Evolutionary conservation across 108 stramenopile genomes (phyloP), one percentile per base, ranked within the genome.

Genomic region (Nannochloropsis oceanica): DNA sequence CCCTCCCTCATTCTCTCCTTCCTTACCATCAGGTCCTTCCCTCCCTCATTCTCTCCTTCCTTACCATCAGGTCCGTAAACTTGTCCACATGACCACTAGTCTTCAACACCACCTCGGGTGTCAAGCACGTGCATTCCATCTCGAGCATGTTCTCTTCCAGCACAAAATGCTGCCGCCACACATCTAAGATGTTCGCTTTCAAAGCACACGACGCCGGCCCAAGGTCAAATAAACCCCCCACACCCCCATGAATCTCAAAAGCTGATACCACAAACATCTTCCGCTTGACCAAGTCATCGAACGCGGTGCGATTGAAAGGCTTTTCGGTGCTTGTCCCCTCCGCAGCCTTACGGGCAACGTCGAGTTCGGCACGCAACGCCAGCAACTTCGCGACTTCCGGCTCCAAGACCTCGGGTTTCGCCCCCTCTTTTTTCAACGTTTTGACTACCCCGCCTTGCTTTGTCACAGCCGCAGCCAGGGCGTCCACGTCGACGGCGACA

Each of bases 231-330:
- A 99, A 92, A 34, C 99, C 99, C 84, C 96, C 96, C 79, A 97
- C 97, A 84, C 98, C 98, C 82, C 97, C 96, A 91, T 99, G 98
- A 80, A 99, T 99, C 92, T 99, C 99, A 86, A 99, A 99, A 14
- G 94, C 91, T 14, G 97, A 98, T 44, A 99, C 94, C 80, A 99
- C 96, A 92, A 98, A 98, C 97, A 99, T 99, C 86, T 97, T 96
- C 43, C 97, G 95, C 85, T 97, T 85, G 25, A 99, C 89, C 86
- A 97, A 84, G 83, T 98, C 96, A 90, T 99, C 98, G 84, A 99
- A 95, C 22, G 94, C 91, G 84, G 95, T 93, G 50, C 96, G 93
- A 90, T 94, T 43, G 26, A 73, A 73, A 73, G 59, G 59, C 59
- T 73, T 73, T 18, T 73, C 59, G 18, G 87, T 85, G 50, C 79